Evolutionary conservation across 2,329 filamentous ascomycete genomes (phyloP).

Genomic region (Claviceps spartinae): DNA sequence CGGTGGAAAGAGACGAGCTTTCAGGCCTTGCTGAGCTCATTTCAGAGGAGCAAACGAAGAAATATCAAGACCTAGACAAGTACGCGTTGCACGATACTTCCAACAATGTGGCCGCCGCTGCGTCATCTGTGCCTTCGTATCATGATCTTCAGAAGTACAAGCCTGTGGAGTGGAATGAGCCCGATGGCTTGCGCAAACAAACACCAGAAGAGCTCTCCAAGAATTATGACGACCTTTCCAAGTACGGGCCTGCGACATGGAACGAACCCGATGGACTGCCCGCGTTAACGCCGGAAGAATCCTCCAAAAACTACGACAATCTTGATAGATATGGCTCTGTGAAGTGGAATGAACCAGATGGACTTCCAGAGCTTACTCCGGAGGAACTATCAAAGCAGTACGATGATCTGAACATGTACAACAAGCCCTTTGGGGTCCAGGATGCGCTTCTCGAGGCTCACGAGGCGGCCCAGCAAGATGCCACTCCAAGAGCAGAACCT

Average conservation of each 20-base stretch:
- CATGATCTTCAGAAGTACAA: constrained; percentile 29
- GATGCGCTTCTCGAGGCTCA: constrained; percentile 8
- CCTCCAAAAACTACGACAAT: constrained; percentile 27
- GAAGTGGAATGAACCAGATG: constrained; percentile 18
- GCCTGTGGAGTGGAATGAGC: constrained; percentile 24
- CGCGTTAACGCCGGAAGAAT: constrained; percentile 19
- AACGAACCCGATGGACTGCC: constrained; percentile 24
- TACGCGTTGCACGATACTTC: constrained; percentile 20
- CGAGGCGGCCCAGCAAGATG: constrained; percentile 6
- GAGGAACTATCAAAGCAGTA: constrained; percentile 20
- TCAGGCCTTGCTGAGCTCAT: constrained; percentile 17
- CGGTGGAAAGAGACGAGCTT: constrained; percentile 18
- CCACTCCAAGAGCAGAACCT: constrained; percentile 6
- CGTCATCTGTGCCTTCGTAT: constrained; percentile 13
- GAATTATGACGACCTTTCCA: constrained; percentile 25
- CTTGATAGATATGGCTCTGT: constrained; percentile 20
- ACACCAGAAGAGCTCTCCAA: constrained; percentile 22
- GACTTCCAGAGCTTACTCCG: constrained; percentile 12
- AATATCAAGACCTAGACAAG: constrained; percentile 22
- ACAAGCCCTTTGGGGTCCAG: constrained; percentile 3
- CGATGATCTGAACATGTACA: constrained; percentile 23
- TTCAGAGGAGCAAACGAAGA: constrained; percentile 16
- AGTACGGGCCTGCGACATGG: constrained; percentile 22
- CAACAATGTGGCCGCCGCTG: constrained; percentile 14
- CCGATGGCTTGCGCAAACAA: constrained; percentile 23